Percentiles rank a stretch among this genome's conserved stretches.
phyloP scores from a whole-genome alignment of 2,329 filamentous ascomycete species.

The Sarocladium brachiariae region DNA sequence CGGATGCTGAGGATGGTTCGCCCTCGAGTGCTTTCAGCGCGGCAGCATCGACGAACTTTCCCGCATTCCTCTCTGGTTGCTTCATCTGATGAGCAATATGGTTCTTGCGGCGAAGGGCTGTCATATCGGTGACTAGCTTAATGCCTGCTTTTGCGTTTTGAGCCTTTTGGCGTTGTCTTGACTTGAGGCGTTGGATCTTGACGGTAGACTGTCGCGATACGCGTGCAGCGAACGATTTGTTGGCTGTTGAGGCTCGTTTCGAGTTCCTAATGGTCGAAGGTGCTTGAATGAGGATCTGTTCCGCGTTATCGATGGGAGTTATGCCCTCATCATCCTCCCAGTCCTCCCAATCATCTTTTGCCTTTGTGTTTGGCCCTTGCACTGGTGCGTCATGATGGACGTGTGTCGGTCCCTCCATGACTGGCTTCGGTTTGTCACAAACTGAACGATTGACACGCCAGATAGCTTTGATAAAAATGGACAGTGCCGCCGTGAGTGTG shows the following conservation, averaged over 20 bases:
- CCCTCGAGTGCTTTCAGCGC: slow-evolving; percentile 55
- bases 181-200: slow-evolving; percentile 44
- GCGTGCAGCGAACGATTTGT: slow-evolving; percentile 12
- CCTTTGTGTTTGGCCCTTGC: neutral
- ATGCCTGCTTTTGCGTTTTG: slow-evolving; percentile 58
- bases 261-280: slow-evolving; percentile 11
- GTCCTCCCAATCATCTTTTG: slow-evolving; percentile 41
- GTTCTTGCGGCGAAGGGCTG: slow-evolving; percentile 39
- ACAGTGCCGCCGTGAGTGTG: too few relatives aligned
- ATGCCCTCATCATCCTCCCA: slow-evolving; percentile 44
- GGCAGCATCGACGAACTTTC: slow-evolving; percentile 51
- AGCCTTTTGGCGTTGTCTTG: slow-evolving; percentile 52
- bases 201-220: slow-evolving; percentile 21
- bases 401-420: neutral
- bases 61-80: slow-evolving; percentile 23
- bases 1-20: slow-evolving; percentile 42
- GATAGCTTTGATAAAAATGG: neutral
- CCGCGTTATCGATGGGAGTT: slow-evolving; percentile 32
- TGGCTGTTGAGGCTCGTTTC: slow-evolving; percentile 6
- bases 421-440: neutral
- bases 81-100: slow-evolving; percentile 27
- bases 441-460: too few relatives aligned
- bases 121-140: slow-evolving; percentile 63
- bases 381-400: slow-evolving; percentile 12
- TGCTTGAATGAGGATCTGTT: slow-evolving; percentile 25